Conservation (phyloP, 768 basidiomycete species). For the Hericium rajendrae region DNA sequence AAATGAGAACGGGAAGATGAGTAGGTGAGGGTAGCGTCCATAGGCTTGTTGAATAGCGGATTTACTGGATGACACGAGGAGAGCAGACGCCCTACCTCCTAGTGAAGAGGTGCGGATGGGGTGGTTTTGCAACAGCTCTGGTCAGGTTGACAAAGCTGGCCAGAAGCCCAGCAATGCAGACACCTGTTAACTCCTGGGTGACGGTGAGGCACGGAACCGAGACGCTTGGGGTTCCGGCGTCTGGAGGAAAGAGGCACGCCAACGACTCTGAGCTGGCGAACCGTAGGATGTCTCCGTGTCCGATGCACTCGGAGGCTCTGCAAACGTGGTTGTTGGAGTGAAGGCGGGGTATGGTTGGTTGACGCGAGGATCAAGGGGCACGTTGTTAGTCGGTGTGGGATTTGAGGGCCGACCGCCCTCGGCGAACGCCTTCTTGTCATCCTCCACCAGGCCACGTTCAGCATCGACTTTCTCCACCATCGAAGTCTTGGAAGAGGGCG, state of each 20-base stretch:
- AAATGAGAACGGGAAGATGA: too few species aligned
- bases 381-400: conserved; percentile 42
- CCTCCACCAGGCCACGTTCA: conserved; percentile 21
- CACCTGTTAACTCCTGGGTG: too few species aligned
- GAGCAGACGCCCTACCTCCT: too few species aligned
- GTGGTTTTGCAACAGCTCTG: too few species aligned
- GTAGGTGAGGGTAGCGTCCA: too few species aligned
- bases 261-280: conserved; percentile 6
- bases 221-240: too few species aligned
- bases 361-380: conserved; percentile 30
- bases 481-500: not conserved
- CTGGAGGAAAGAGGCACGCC: conserved; percentile 5
- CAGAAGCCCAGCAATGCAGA: too few species aligned
- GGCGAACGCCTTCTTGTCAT: conserved; percentile 8
- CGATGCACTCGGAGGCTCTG: conserved; percentile 11
- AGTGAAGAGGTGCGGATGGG: too few species aligned
- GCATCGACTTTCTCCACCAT: conserved; percentile 1
- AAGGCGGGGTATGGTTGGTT: conserved; percentile 35
- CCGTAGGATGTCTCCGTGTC: conserved; percentile 12
- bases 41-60: too few species aligned
- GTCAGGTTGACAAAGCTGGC: too few species aligned
- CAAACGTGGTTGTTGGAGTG: conserved; percentile 21
- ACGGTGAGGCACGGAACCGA: too few species aligned
- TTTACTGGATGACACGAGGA: too few species aligned
- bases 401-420: conserved; percentile 32